Base-by-base conservation (phyloP, 306 rosid species). In the Malus fusca region DNA sequence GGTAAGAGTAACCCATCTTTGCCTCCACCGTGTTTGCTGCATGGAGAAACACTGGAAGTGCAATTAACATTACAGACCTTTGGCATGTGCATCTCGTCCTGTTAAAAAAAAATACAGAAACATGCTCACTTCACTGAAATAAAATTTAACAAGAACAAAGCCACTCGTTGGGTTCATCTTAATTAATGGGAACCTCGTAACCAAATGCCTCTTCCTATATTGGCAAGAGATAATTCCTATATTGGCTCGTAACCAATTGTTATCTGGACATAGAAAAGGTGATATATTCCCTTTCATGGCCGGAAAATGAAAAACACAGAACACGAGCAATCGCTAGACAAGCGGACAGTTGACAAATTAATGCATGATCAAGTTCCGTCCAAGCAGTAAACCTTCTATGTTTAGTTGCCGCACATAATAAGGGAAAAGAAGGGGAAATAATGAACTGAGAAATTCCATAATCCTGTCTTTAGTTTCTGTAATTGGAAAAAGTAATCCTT, bases 51-150 rank as follows among this genome's bases (percentile, higher is more conserved):
- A 72, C 81, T 68, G 30, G 43, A 23, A 28, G 77, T 55, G 70
- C 88, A 87, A 79, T 70, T 79, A 52, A 78, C 83, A 75, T 56
- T 55, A 37, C 80, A 58, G 71, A 65, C 77, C 77, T 76, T 88
- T 26, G 59, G 87, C 63, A 73, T 74, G 87, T 69, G 72, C 73
- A 75, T 68, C 81, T 84, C 93, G 71, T 87, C 97, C 97, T 92
- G 85, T 21, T 56, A 72, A 40, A 74, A 74, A 74, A 74, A 46
- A 55, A 42, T 72, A 30, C 68, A 62, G 11, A 48, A 6, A 63
- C 11, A 75, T 18, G 66, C 44, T 66, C 35, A 61, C 53, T 65
- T 37, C 30, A 43, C 51, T 22, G 30, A 73, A 18, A 31, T 30
- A 19, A 44, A 66, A 68, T 22, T 37, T 42, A 30, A 28, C 60